Conservation (phyloP, 176 grass and related monocot species). For the Hsuehochloa calcarea region DNA sequence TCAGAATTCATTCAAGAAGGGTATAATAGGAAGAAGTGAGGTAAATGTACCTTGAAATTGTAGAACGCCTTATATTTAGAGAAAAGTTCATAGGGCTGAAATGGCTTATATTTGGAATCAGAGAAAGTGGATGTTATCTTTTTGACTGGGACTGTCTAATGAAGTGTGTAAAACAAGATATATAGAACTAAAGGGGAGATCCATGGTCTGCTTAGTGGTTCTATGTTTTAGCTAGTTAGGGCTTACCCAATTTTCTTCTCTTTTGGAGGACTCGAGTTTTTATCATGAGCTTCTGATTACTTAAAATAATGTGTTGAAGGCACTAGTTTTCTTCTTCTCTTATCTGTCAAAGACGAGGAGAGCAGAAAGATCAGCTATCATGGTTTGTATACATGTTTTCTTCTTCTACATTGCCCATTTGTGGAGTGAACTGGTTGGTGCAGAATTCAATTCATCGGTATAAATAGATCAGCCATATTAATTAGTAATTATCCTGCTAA, state of each 20-base stretch:
- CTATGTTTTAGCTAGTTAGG: not conserved
- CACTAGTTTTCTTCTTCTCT: not conserved
- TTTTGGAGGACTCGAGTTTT: not conserved
- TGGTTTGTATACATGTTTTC: not conserved
- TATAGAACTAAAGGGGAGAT: not conserved
- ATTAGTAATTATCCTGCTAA: not conserved
- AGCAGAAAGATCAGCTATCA: not conserved
- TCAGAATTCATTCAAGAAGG: too few species aligned
- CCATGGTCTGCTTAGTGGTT: not conserved
- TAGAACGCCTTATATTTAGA: too few species aligned
- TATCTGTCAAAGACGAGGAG: not conserved
- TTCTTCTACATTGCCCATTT: not conserved
- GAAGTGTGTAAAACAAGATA: not conserved
- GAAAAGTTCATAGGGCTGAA: too few species aligned
- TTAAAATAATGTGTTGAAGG: not conserved
- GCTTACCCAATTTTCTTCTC: not conserved
- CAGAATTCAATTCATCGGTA: not conserved
- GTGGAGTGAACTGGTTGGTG: not conserved
- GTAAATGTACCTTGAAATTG: too few species aligned
- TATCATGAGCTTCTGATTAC: not conserved
- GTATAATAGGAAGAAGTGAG: too few species aligned
- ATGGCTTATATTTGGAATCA: too few species aligned
- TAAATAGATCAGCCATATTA: not conserved
- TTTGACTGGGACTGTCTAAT: not conserved
- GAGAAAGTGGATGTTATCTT: too few species aligned